Conservation (phyloP, 1,284 basidiomycete genomes). For the Leccinum huronense region DNA sequence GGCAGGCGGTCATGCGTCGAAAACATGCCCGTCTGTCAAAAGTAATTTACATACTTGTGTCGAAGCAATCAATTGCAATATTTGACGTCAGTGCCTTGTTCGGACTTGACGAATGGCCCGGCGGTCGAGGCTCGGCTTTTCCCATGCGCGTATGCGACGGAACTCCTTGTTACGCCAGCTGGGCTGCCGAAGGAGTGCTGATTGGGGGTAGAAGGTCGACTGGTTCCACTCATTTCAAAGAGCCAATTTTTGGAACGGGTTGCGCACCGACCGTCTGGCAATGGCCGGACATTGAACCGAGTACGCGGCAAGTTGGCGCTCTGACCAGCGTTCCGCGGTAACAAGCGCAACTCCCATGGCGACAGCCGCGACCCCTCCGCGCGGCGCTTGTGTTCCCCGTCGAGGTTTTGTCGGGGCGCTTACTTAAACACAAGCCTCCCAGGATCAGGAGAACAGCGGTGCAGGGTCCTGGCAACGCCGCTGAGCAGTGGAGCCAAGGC, state of each 20-base stretch:
- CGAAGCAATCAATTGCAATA: neutral
- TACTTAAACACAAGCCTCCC: conserved; percentile 9
- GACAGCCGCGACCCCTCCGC: conserved; percentile 32
- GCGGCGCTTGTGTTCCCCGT: conserved; percentile 15
- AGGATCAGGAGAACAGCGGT: conserved; percentile 17
- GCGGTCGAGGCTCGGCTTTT: neutral
- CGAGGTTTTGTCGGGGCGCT: conserved; percentile 13
- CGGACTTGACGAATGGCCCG: neutral
- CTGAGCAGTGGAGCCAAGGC: conserved; percentile 25
- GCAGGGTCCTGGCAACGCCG: conserved; percentile 33
- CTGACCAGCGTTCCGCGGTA: neutral
- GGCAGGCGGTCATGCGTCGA: conserved; percentile 1
- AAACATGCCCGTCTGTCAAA: conserved; percentile 1
- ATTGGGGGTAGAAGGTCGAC: conserved; percentile 10
- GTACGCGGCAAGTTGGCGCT: neutral
- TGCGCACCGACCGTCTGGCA: conserved; percentile 1
- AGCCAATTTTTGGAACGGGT: neutral
- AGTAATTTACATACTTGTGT: conserved; percentile 1
- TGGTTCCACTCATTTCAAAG: neutral
- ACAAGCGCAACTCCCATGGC: conserved; percentile 8
- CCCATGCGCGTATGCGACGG: neutral
- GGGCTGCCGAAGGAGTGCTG: conserved; percentile 2
- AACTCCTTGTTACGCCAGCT: neutral
- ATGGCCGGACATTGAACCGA: conserved; percentile 4
- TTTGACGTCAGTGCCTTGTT: conserved; percentile 3